Evolutionary conservation across 768 basidiomycete species (phyloP).

Genomic region (Rhodocollybia butyracea): DNA sequence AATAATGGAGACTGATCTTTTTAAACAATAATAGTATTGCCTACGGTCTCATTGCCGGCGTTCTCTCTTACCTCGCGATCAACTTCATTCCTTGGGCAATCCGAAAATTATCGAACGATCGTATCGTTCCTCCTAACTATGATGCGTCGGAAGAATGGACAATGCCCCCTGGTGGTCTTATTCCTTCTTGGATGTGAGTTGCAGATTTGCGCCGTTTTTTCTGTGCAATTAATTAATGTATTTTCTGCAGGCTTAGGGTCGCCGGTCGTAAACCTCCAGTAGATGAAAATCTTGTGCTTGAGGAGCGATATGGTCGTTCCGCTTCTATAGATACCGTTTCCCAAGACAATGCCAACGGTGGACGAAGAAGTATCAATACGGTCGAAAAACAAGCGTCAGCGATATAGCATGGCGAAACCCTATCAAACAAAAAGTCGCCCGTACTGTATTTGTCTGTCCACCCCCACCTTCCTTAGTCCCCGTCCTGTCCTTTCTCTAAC

Average conservation of each 20-base stretch:
- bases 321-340: conserved; percentile 30
- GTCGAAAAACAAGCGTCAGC: conserved; percentile 6
- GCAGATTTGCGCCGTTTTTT: neutral
- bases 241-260: conserved; percentile 21
- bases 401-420: too few species aligned
- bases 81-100: conserved; percentile 66
- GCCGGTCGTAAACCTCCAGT: conserved; percentile 10
- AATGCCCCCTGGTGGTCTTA: conserved; percentile 65
- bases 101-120: conserved; percentile 52
- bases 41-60: conserved; percentile 83
- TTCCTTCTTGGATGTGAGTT: conserved; percentile 66
- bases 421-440: too few species aligned
- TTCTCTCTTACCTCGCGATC: conserved; percentile 65
- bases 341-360: conserved; percentile 20
- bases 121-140: conserved; percentile 61
- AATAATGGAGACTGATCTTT: too few species aligned
- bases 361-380: conserved; percentile 12
- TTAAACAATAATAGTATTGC: conserved; percentile 69
- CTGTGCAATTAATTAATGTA: neutral
- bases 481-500: too few species aligned
- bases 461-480: too few species aligned
- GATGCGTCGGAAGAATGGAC: conserved; percentile 67
- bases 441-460: too few species aligned
- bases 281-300: conserved; percentile 27
- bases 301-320: conserved; percentile 22